phyloP scores from a whole-genome alignment of 208 protist genomes.

The Balamuthia mandrillaris region DNA sequence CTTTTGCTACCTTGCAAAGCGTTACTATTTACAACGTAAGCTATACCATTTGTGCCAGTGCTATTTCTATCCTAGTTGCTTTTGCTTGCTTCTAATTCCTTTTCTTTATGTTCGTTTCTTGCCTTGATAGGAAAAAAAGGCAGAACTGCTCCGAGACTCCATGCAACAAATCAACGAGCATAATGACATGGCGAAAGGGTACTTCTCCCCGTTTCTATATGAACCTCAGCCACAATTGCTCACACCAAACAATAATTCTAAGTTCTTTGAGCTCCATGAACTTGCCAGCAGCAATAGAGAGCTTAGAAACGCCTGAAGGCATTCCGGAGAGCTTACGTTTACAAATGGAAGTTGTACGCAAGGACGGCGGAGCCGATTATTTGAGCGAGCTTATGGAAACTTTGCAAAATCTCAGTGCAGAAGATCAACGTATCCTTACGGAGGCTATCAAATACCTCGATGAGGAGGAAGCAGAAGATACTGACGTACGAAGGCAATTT shows the following conservation, averaged over 20 bases:
- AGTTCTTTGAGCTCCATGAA: conserved; percentile 6
- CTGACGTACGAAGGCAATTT: not conserved
- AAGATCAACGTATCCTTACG: too few species aligned
- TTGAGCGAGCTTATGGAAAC: not conserved
- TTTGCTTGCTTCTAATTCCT: too few species aligned
- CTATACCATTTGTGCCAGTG: too few species aligned
- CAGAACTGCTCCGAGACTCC: not conserved
- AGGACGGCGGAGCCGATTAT: not conserved
- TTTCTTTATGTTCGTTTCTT: too few species aligned
- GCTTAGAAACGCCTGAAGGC: not conserved
- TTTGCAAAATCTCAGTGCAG: not conserved
- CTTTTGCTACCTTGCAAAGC: not conserved
- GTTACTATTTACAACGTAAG: not conserved
- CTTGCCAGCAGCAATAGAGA: not conserved
- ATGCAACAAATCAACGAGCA: not conserved
- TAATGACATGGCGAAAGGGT: conserved; percentile 5
- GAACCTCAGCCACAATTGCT: too few species aligned
- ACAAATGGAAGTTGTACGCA: not conserved
- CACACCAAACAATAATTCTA: not conserved
- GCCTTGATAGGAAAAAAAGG: conserved; percentile 20
- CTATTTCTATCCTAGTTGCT: too few species aligned
- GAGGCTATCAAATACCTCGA: too few species aligned
- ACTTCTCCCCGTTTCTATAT: not conserved
- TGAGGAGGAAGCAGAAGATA: conserved; percentile 1
- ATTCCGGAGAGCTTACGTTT: not conserved